A percentile compares a stretch with the other conserved stretches of the same genome.
Conservation (phyloP, 148 eudicot genomes). For the Chenopodium suecicum region DNA sequence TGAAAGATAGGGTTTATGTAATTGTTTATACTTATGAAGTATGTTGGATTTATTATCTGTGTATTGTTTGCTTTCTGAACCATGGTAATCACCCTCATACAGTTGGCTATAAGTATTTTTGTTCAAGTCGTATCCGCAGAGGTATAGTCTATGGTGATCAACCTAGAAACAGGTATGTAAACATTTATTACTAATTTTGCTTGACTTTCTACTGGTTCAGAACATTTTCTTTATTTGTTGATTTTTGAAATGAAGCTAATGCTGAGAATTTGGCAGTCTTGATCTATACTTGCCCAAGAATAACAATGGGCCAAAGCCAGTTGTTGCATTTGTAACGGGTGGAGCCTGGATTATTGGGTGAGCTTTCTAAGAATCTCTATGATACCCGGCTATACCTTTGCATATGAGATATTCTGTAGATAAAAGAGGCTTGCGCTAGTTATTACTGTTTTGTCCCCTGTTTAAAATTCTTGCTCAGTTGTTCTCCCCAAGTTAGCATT, state of each 20-base stretch:
- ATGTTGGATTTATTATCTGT: neutral
- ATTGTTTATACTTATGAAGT: neutral
- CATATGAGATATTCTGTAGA: neutral
- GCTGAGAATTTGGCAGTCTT: constrained; percentile 49
- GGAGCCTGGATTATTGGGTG: constrained; percentile 99
- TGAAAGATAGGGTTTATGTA: neutral
- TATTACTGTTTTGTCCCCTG: neutral
- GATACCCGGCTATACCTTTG: neutral
- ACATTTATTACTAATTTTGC: neutral
- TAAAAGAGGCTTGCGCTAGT: neutral
- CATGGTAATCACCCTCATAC: constrained; percentile 18
- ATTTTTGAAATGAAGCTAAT: neutral
- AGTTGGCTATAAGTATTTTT: constrained; percentile 77
- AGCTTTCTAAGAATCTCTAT: constrained; percentile 26
- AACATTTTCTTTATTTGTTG: neutral
- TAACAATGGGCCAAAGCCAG: constrained; percentile 63
- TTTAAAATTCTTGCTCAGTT: neutral
- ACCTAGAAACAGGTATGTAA: constrained; percentile 82
- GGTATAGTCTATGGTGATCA: constrained; percentile 85
- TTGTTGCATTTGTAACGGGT: constrained; percentile 88
- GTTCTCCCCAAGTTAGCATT: neutral
- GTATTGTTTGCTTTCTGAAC: neutral
- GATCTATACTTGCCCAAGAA: constrained; percentile 83
- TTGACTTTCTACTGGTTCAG: neutral
- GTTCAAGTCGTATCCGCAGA: constrained; percentile 69